Base-by-base conservation (phyloP, 306 rosid species). In the Begonia peltatifolia region DNA sequence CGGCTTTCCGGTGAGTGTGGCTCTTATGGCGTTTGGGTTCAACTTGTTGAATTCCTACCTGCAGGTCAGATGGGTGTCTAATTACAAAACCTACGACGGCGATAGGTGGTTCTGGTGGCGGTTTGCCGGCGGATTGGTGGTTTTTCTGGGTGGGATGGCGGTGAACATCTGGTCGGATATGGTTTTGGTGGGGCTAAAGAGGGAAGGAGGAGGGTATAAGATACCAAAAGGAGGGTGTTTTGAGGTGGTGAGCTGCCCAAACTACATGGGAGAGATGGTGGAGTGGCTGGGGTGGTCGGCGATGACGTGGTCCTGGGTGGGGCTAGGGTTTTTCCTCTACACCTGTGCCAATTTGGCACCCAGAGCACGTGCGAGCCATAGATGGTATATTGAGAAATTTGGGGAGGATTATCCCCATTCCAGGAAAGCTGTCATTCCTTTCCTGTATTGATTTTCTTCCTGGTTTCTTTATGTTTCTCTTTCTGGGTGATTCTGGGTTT, bases 221-320 rank as follows among this genome's bases (percentile, higher is more conserved):
- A 60, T 92, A 52, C 93, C 96, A 0, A 73, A 11, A 30, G 94
- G 93, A 41, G 83, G 94, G 47, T 61, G 69, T 54, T 90, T 90
- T 62, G 88, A 83, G 58, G 1, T 75, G 14, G 93, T 83, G 9
- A 81, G 85, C 17, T 86, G 88, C 54, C 94, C 99, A 1, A 92
- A 86, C 52, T 92, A 86, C 57, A 63, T 67, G 25, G 93, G 94
- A 47, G 94, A 86, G 74, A 71, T 79, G 8, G 50, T 83, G 59
- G 96, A 86, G 79, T 86, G 99, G 94, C 7, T 83, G 11, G 94
- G 93, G 2, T 92, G 94, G 96, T 70, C 79, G 1, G 57, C 81
- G 58, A 86, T 83, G 93, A 83, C 79, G 5, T 87, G 88, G 75
- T 73, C 92, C 0, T 81, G 80, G 84, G 84, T 42, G 14, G 94